Evolutionary conservation across 352 stramenopile genomes (phyloP).

Genomic region (Phytophthora multivora): DNA sequence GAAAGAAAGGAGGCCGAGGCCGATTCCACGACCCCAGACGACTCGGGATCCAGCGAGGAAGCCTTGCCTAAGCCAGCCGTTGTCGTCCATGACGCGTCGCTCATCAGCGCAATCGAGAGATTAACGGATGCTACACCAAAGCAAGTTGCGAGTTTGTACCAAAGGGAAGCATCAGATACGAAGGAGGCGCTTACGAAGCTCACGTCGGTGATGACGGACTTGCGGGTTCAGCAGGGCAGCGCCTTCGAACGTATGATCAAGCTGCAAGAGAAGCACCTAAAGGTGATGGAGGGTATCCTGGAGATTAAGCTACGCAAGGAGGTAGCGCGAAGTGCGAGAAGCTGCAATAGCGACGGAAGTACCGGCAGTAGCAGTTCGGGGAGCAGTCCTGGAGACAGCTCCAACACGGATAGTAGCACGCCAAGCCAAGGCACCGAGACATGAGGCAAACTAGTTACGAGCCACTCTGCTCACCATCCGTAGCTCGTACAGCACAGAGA

Average conservation of each 20-base stretch:
- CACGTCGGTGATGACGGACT: conserved; percentile 53
- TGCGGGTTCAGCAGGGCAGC: conserved; percentile 53
- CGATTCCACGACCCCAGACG: conserved; percentile 63
- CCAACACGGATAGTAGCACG: not conserved
- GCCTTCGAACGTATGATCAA: conserved; percentile 57
- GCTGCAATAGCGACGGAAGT: conserved; percentile 7
- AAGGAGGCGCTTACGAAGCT: conserved; percentile 40
- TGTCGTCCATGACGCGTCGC: conserved; percentile 60
- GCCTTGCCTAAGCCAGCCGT: conserved; percentile 42
- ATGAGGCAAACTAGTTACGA: not conserved
- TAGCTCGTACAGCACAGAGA: conserved; percentile 1
- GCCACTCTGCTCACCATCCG: not conserved
- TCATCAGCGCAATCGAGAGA: conserved; percentile 67
- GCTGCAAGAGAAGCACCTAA: conserved; percentile 72
- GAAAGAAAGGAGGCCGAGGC: conserved; percentile 44
- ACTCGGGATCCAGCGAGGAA: conserved; percentile 47
- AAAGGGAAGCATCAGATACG: conserved; percentile 35
- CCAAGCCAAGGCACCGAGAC: conserved; percentile 7
- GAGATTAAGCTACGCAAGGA: conserved; percentile 52
- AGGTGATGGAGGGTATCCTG: conserved; percentile 67
- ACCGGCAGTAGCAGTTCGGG: conserved; percentile 12
- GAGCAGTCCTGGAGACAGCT: conserved; percentile 1
- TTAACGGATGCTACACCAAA: conserved; percentile 64
- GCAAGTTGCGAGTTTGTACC: conserved; percentile 46
- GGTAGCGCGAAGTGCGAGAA: conserved; percentile 19